Conservation (phyloP, 78 protist species). For the Dictyostelium capitatum region DNA sequence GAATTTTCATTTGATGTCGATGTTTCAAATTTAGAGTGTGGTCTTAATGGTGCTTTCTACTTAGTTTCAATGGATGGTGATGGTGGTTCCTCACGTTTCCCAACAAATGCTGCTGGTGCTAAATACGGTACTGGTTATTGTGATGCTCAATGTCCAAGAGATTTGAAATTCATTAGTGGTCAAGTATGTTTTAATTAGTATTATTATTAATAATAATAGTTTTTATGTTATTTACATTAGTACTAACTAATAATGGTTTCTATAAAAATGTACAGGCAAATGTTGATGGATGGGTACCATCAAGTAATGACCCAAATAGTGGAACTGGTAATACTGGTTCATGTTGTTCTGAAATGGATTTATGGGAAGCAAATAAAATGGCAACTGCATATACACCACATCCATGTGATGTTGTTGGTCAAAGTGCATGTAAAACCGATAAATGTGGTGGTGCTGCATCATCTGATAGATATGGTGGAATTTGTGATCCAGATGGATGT, state of each 20-base stretch:
- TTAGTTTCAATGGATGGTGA: constrained; percentile 85
- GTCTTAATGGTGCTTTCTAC: constrained; percentile 88
- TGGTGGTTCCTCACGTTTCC: constrained; percentile 69
- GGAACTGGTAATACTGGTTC: constrained; percentile 75
- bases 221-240: no score
- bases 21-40: constrained; percentile 82
- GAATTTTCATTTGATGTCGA: constrained; percentile 88
- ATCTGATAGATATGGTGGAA: constrained; percentile 62
- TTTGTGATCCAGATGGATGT: constrained; percentile 88
- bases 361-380: constrained; percentile 87
- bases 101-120: constrained; percentile 84
- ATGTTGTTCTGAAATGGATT: constrained; percentile 89
- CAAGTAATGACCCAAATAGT: constrained; percentile 56
- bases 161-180: constrained; percentile 85
- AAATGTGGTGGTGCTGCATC: constrained; percentile 56
- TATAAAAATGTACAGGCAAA: no score
- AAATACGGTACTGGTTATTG: constrained; percentile 89
- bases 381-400: constrained; percentile 87
- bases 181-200: background rate
- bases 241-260: no score
- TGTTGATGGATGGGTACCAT: constrained; percentile 69
- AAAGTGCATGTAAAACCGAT: constrained; percentile 47
- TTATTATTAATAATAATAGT: background rate
- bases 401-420: constrained; percentile 49
- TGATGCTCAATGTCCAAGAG: constrained; percentile 92